These are phyloP conservation scores for Clavispora phyllophila DNA, from an alignment of 805 yeast genomes.

Conservation along the genomic window DNA sequence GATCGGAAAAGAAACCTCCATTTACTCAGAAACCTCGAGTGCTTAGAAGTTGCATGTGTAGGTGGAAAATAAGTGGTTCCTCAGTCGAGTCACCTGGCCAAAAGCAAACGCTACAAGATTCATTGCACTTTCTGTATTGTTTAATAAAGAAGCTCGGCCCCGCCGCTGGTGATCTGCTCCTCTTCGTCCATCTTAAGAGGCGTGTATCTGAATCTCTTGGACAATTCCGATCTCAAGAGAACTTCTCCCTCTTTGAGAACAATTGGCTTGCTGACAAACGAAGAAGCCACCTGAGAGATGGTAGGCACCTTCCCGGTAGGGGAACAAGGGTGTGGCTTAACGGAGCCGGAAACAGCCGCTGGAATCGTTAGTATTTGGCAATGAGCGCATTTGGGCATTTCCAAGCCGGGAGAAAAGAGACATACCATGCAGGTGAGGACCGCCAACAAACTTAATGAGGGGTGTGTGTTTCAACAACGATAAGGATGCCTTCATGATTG, in stretches of 20 bases:
- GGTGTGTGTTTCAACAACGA: conserved; percentile 50
- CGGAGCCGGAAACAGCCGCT: conserved; percentile 10
- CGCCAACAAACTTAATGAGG: conserved; percentile 82
- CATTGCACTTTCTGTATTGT: background rate
- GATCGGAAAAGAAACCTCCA: too few species aligned
- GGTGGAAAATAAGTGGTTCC: too few species aligned
- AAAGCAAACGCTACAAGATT: too few species aligned
- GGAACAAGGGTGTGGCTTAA: conserved; percentile 32
- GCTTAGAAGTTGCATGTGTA: too few species aligned
- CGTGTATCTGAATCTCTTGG: conserved; percentile 67
- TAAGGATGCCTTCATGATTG: conserved; percentile 29
- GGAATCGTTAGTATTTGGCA: background rate
- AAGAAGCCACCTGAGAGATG: conserved; percentile 10
- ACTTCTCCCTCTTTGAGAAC: conserved; percentile 38
- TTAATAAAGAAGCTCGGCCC: conserved; percentile 59
- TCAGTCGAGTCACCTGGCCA: too few species aligned
- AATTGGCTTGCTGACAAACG: conserved; percentile 30
- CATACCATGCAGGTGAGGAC: conserved; percentile 47
- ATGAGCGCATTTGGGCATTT: background rate
- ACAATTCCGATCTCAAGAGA: conserved; percentile 60
- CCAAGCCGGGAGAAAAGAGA: background rate
- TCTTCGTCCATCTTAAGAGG: conserved; percentile 63
- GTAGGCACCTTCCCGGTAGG: conserved; percentile 42
- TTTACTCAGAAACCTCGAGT: too few species aligned
- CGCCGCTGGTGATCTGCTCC: conserved; percentile 76